Evolutionary conservation across 2,329 filamentous ascomycete genomes (phyloP), one percentile per base, ranked within the genome.

Genomic region (Trichoderma sp.): DNA sequence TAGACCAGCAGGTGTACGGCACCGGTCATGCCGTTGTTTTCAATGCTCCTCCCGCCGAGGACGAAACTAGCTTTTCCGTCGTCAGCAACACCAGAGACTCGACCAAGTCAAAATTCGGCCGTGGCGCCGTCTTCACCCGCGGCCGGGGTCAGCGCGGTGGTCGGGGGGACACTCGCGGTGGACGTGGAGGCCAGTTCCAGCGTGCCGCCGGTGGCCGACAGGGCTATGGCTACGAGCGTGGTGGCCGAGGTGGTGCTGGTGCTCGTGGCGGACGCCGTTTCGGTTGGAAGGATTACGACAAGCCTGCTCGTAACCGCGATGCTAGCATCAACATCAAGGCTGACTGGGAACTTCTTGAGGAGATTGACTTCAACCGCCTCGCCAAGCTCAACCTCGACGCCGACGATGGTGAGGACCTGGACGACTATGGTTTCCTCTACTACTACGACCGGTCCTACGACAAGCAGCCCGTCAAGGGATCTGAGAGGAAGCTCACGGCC

Each of bases 241-340:
- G 91, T 57, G 90, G 89, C 37, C 87, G 93, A 67, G 85, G 86
- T 69, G 88, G 86, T 64, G 86, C 89, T 65, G 74, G 90, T 75
- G 89, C 89, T 54, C 84, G 91, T 72, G 89, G 92, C 70, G 92
- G 92, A 61, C 90, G 95, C 73, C 89, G 95, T 74, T 97, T 97
- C 76, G 95, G 95, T 78, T 98, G 95, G 94, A 97, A 95, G 83
- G 95, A 99, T 79, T 97, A 93, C 79, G 95, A 99, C 84, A 98
- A 98, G 89, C 95, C 95, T 70, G 89, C 94, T 80, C 90, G 95
- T 76, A 97, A 97, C 82, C 92, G 95, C 70, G 95, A 99, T 83
- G 92, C 94, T 12, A 97, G 93, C 39, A 92, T 99, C 77, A 94
- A 94, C 83, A 93, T 98, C 81, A 96, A 96, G 82, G 88, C 94